Conservation (phyloP, 176 grass and related monocot genomes). For the Metroxylon sagu region DNA sequence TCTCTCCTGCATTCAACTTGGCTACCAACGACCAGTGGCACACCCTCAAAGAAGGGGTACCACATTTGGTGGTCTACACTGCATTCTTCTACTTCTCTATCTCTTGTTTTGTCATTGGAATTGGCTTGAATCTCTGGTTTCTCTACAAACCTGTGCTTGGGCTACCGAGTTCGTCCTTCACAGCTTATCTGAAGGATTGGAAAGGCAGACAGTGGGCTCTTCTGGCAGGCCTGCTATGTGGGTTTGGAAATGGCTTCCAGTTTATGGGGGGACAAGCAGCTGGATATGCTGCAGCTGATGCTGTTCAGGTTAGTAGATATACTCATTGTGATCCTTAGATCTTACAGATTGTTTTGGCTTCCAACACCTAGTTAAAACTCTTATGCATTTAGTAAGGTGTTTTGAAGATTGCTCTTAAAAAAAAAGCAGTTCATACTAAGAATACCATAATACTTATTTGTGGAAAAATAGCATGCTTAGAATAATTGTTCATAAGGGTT, state of each 20-base stretch:
- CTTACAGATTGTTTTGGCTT: too few relatives aligned
- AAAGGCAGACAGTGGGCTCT: slow-evolving; percentile 90
- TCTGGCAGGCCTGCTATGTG: slow-evolving; percentile 64
- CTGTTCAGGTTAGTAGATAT: slow-evolving; percentile 61
- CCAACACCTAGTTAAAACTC: too few relatives aligned
- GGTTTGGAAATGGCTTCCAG: slow-evolving; percentile 91
- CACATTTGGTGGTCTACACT: slow-evolving; percentile 82
- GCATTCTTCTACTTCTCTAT: slow-evolving; percentile 99
- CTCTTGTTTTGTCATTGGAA: slow-evolving; percentile 62
- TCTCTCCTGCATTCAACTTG: slow-evolving; percentile 91
- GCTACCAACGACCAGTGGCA: slow-evolving; percentile 94
- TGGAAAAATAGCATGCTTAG: too few relatives aligned
- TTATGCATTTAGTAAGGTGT: too few relatives aligned
- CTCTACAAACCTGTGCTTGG: slow-evolving; percentile 75
- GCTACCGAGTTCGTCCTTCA: slow-evolving; percentile 66
- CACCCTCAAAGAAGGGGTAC: slow-evolving; percentile 57
- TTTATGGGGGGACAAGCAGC: slow-evolving; percentile 98
- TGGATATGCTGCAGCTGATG: slow-evolving; percentile 93
- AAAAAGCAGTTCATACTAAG: too few relatives aligned
- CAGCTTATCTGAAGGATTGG: slow-evolving; percentile 79
- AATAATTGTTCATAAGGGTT: too few relatives aligned
- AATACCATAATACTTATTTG: too few relatives aligned
- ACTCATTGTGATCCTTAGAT: too few relatives aligned
- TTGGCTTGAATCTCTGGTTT: slow-evolving; percentile 74
- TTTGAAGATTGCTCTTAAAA: too few relatives aligned